Percentiles rank a stretch among this genome's conserved stretches.
These are phyloP conservation scores for Phytopythium litorale DNA, from an alignment of 352 stramenopile genomes.

Conservation along the genomic window DNA sequence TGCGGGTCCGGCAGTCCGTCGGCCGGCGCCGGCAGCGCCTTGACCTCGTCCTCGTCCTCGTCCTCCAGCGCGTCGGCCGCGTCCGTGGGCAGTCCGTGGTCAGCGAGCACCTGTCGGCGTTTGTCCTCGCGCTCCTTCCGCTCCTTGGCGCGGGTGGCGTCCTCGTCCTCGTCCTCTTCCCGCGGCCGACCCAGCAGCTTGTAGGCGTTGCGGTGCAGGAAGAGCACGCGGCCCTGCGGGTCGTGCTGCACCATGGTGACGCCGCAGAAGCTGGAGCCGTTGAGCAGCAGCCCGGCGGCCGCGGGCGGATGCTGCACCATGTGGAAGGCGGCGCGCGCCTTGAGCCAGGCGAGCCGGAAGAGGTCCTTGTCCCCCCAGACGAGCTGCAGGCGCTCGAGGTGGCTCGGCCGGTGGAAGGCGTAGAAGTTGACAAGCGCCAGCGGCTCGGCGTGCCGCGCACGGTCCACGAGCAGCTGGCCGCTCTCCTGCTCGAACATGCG, in stretches of 20 bases:
- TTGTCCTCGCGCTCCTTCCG: no score
- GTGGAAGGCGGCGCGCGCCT: conserved; percentile 41
- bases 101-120: background rate
- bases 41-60: background rate
- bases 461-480: conserved; percentile 51
- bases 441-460: conserved; percentile 25
- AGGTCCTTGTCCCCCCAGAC: conserved; percentile 56
- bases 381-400: conserved; percentile 30
- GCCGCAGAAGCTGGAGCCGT: conserved; percentile 44
- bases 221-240: conserved; percentile 29
- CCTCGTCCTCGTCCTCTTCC: background rate
- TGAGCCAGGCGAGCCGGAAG: conserved; percentile 54
- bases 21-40: conserved; percentile 5
- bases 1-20: conserved; percentile 35
- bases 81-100: background rate
- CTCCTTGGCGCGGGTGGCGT: background rate
- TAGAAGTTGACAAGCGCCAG: conserved; percentile 36
- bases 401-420: conserved; percentile 33
- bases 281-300: conserved; percentile 25
- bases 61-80: background rate
- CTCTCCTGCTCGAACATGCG: conserved; percentile 76
- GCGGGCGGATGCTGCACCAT: conserved; percentile 34
- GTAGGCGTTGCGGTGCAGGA: conserved; percentile 46
- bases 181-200: conserved; percentile 22
- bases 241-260: conserved; percentile 47